phyloP scores from a whole-genome alignment of 1,284 basidiomycete species.

The Calocybe gambosa region DNA sequence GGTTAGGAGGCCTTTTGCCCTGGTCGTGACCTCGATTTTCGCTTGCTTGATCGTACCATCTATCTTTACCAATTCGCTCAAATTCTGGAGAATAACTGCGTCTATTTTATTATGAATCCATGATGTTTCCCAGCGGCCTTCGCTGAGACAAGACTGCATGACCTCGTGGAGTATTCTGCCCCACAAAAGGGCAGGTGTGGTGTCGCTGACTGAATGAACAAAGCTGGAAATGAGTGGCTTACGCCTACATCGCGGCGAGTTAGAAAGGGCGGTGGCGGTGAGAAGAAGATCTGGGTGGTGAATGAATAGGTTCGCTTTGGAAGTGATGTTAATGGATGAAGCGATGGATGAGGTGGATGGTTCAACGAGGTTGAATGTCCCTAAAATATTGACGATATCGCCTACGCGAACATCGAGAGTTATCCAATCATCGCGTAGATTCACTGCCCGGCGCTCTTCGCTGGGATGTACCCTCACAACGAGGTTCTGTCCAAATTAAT shows the following conservation, averaged over 20 bases:
- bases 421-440: slow-evolving; percentile 65
- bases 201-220: slow-evolving; percentile 50
- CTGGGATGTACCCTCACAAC: slow-evolving; percentile 35
- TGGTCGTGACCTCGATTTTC: slow-evolving; percentile 50
- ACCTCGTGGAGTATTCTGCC: slow-evolving; percentile 89
- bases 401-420: slow-evolving; percentile 49
- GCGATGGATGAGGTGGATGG: slow-evolving; percentile 27
- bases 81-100: slow-evolving; percentile 41
- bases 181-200: slow-evolving; percentile 70
- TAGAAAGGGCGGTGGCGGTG: slow-evolving; percentile 83
- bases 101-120: slow-evolving; percentile 55
- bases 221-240: slow-evolving; percentile 70
- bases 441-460: slow-evolving; percentile 38
- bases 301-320: slow-evolving; percentile 62
- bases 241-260: slow-evolving; percentile 74
- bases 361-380: slow-evolving; percentile 36
- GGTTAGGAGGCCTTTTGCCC: slow-evolving; percentile 56
- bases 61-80: slow-evolving; percentile 59
- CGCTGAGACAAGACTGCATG: slow-evolving; percentile 70
- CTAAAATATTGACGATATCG: slow-evolving; percentile 76
- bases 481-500: slow-evolving; percentile 31
- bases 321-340: slow-evolving; percentile 50
- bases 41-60: slow-evolving; percentile 59
- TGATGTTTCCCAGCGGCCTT: slow-evolving; percentile 52
- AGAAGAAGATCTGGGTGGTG: slow-evolving; percentile 87